These are phyloP conservation scores for Cerrena zonata DNA, from an alignment of 1,284 basidiomycete species.

Conservation along the genomic window DNA sequence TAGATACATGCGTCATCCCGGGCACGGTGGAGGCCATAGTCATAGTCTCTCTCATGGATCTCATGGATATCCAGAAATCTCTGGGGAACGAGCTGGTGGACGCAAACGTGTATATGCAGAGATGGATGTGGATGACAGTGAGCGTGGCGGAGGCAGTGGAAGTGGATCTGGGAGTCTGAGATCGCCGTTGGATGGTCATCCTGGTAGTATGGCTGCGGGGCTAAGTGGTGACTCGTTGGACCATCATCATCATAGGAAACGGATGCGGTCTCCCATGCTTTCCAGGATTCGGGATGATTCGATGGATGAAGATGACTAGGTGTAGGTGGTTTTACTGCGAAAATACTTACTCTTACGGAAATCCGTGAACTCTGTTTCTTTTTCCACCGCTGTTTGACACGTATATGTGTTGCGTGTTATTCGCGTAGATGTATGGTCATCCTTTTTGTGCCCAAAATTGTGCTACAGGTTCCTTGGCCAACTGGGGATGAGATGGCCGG, in stretches of 20 bases:
- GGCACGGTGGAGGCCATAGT: not conserved
- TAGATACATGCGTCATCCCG: not conserved
- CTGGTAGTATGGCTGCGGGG: not conserved
- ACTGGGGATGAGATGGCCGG: too few species aligned
- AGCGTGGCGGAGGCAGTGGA: conserved; percentile 1
- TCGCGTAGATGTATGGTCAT: too few species aligned
- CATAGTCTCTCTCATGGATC: not conserved
- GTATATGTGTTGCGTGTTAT: too few species aligned
- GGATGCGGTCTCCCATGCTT: conserved; percentile 14
- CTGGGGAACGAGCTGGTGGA: conserved; percentile 22
- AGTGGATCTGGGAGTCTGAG: conserved; percentile 24
- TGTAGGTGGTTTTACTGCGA: too few species aligned
- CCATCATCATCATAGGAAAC: conserved; percentile 45
- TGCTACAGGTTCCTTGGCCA: too few species aligned
- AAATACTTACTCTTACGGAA: too few species aligned
- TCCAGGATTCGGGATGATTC: conserved; percentile 19
- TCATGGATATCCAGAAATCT: conserved; percentile 11
- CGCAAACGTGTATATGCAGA: conserved; percentile 55
- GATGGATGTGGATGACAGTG: conserved; percentile 47
- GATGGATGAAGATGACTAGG: conserved; percentile 26
- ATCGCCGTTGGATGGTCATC: conserved; percentile 23
- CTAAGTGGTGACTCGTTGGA: conserved; percentile 25
- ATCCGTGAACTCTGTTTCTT: too few species aligned
- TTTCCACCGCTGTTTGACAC: too few species aligned
- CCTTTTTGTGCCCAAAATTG: too few species aligned